Conservation (phyloP, 768 basidiomycete genomes). For the Grammothele lineata region DNA sequence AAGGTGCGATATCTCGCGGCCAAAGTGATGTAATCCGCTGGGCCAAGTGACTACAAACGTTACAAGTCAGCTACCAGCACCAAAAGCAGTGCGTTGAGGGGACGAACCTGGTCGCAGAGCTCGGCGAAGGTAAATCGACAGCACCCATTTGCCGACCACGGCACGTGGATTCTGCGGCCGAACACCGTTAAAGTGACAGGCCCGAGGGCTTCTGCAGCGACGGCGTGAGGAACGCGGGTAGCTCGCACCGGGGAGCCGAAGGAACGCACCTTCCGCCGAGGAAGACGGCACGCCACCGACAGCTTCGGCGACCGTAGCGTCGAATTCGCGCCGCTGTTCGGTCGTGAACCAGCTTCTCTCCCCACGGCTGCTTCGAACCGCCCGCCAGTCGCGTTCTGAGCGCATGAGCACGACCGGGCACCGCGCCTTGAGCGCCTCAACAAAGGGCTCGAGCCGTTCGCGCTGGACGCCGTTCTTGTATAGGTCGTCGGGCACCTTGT, state of each 20-base stretch:
- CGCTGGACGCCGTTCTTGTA: constrained; percentile 56
- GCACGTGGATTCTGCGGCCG: constrained; percentile 41
- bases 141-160: constrained; percentile 35
- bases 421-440: constrained; percentile 48
- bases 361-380: constrained; percentile 18
- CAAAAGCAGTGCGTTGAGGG: not conserved
- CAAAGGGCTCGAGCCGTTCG: constrained; percentile 52
- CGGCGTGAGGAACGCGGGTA: too few relatives aligned
- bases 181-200: constrained; percentile 37
- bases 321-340: constrained; percentile 23
- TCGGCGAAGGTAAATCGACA: constrained; percentile 48
- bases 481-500: constrained; percentile 50
- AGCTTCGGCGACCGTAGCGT: constrained; percentile 16
- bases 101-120: constrained; percentile 40
- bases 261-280: too few relatives aligned
- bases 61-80: not conserved
- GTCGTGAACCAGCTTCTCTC: constrained; percentile 29
- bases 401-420: constrained; percentile 47
- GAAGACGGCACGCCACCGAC: too few relatives aligned
- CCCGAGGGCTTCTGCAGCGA: too few relatives aligned
- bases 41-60: constrained; percentile 38
- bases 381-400: constrained; percentile 43
- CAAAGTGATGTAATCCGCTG: constrained; percentile 55
- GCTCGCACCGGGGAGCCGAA: too few relatives aligned
- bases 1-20: constrained; percentile 47